A percentile compares a stretch with the other conserved stretches of the same genome.
Conservation (phyloP, 106 monocot species). For the Posidonia australis region DNA sequence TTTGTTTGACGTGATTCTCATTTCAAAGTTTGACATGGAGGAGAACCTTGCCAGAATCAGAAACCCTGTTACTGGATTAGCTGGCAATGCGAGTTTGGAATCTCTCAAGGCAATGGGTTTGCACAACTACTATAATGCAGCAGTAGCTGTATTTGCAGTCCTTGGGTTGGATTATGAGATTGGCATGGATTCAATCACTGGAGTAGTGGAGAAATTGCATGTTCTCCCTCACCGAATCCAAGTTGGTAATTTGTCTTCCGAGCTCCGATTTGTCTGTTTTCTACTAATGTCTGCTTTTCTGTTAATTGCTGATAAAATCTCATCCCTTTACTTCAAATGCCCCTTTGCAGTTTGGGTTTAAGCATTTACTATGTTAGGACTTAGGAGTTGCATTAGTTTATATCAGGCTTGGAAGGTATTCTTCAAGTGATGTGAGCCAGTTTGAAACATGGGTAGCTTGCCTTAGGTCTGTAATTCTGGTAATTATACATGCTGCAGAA, state of each 20-base stretch:
- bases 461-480: too few relatives aligned
- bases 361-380: too few relatives aligned
- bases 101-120: constrained; percentile 30
- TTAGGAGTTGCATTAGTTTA: too few relatives aligned
- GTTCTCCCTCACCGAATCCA: constrained; percentile 41
- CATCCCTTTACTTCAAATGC: too few relatives aligned
- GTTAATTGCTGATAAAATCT: too few relatives aligned
- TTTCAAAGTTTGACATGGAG: constrained; percentile 19
- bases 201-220: constrained; percentile 13
- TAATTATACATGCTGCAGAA: too few relatives aligned
- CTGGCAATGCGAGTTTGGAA: constrained; percentile 16
- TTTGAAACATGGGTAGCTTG: too few relatives aligned
- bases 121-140: constrained; percentile 38
- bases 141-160: constrained; percentile 35
- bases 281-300: too few relatives aligned
- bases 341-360: too few relatives aligned
- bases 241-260: constrained; percentile 29
- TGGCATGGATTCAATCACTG: constrained; percentile 16
- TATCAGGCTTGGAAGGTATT: too few relatives aligned
- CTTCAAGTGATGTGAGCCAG: too few relatives aligned
- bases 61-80: constrained; percentile 5
- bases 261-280: background rate
- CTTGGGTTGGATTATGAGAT: constrained; percentile 34
- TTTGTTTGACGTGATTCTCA: too few relatives aligned
- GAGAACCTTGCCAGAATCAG: constrained; percentile 20